Evolutionary conservation across 2,329 filamentous ascomycete species (phyloP).

Genomic region (Xylariales sp.): DNA sequence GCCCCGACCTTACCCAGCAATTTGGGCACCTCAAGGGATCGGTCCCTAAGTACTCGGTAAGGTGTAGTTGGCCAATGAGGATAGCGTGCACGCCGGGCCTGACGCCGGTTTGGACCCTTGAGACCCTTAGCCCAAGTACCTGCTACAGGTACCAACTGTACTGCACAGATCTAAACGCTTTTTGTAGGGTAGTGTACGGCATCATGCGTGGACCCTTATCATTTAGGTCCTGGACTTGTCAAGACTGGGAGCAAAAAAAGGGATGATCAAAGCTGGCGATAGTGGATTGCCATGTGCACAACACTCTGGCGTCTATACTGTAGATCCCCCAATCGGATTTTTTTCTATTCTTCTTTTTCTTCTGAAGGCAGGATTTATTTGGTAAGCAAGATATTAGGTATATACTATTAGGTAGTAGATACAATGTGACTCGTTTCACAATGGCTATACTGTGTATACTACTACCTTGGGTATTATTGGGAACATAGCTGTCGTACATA

Average conservation of each 20-base stretch:
- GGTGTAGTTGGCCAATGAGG: conserved; percentile 18
- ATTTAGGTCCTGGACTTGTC: background rate
- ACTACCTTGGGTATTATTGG: no score
- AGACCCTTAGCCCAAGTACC: conserved; percentile 9
- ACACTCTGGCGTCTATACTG: background rate
- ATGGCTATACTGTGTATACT: no score
- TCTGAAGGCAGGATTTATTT: background rate
- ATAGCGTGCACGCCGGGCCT: conserved; percentile 3
- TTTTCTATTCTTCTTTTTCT: conserved; percentile 9
- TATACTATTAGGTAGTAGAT: no score
- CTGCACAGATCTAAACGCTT: no score
- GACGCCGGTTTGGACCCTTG: conserved; percentile 26
- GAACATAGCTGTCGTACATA: no score
- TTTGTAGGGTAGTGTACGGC: background rate
- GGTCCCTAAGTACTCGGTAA: background rate
- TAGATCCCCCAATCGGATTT: conserved; percentile 1
- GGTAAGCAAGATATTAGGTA: background rate
- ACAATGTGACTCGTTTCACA: no score
- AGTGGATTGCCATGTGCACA: conserved; percentile 5
- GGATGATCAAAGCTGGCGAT: background rate
- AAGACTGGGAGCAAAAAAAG: background rate
- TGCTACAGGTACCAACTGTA: no score
- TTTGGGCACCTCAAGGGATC: background rate
- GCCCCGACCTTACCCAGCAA: background rate
- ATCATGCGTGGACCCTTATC: conserved; percentile 5